Base-by-base conservation (phyloP, 176 grass and related monocot species). In the Aegilops longissima region DNA sequence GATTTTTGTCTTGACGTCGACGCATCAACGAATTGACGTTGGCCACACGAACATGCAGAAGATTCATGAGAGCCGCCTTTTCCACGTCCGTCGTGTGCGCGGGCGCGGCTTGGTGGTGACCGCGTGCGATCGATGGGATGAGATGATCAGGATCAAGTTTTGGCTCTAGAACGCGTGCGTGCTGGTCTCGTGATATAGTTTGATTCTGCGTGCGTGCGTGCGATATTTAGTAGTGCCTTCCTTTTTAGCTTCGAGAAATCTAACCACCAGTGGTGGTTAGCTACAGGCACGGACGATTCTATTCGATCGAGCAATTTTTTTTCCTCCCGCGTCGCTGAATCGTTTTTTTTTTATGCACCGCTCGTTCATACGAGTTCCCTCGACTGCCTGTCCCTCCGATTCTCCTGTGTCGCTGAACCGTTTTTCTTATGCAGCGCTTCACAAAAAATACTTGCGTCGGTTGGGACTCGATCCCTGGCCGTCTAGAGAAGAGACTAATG, bases 1-100 rank as follows among this genome's bases (percentile, higher is more conserved):
- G 59, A 85, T 21, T 54, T 79, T 64, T 38, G 54, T 47, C 16
- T 66, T 17, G 86, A 71, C 80, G 34, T 18, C 3, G 40, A 61
- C 29, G 4, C n/a, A 52, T 16, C 72, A 16, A 23, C 70, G 3
- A 80, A 80, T 65, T 30, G 88, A 51, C 72, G 11, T 5, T n/a
- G 11, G 70, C 40, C 82, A 76, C 70, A 84, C 78, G 66, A 47
- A 14, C 54, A 5, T 68, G 66, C 31, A 25, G 81, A 69, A 77
- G 51, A 82, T 82, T 77, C 78, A 76, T 59, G 83, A 47, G 87
- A 74, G 36, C 78, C 18, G 18, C 7, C 20, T 70, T 76, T 75
- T 1, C 73, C 73, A 52, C 13, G 3, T 52, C 44, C 10, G 14
- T 31, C 73, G 40, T 30, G 12, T 30, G 33, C 38, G 0, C 31